phyloP scores from a whole-genome alignment of 768 basidiomycete species.

The Pleurotus citrinopileatus region DNA sequence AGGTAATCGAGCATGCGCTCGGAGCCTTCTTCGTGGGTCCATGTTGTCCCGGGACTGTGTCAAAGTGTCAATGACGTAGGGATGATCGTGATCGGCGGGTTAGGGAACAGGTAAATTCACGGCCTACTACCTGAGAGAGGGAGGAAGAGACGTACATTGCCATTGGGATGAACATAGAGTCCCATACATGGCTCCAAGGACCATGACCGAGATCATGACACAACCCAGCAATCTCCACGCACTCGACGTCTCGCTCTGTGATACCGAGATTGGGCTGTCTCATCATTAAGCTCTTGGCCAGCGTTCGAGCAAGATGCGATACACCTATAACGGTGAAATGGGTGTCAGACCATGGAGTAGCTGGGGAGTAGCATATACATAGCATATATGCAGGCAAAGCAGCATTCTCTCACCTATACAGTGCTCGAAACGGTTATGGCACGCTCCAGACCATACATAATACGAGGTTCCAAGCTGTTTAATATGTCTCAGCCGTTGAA shows the following conservation, averaged over 20 bases:
- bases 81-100: too few species aligned
- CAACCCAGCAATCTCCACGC: conserved; percentile 77
- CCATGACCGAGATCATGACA: conserved; percentile 88
- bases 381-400: not conserved
- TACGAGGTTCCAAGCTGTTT: conserved; percentile 81
- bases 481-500: conserved; percentile 73
- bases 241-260: conserved; percentile 68
- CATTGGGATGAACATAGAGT: conserved; percentile 64
- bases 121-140: not conserved
- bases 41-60: conserved; percentile 49
- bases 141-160: conserved; percentile 46
- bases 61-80: too few species aligned
- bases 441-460: conserved; percentile 74
- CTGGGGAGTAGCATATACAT: conserved; percentile 7
- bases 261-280: conserved; percentile 64
- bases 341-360: too few species aligned
- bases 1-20: conserved; percentile 81
- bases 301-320: conserved; percentile 64
- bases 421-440: conserved; percentile 84
- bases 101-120: too few species aligned
- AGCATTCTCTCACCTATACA: conserved; percentile 54
- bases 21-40: conserved; percentile 79
- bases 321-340: conserved; percentile 50
- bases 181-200: conserved; percentile 87
- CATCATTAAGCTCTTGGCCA: conserved; percentile 53